Percentiles rank a stretch among this genome's conserved stretches.
These are phyloP conservation scores for Beauveria sp. DNA, from an alignment of 2,329 filamentous ascomycete species.

Conservation along the genomic window DNA sequence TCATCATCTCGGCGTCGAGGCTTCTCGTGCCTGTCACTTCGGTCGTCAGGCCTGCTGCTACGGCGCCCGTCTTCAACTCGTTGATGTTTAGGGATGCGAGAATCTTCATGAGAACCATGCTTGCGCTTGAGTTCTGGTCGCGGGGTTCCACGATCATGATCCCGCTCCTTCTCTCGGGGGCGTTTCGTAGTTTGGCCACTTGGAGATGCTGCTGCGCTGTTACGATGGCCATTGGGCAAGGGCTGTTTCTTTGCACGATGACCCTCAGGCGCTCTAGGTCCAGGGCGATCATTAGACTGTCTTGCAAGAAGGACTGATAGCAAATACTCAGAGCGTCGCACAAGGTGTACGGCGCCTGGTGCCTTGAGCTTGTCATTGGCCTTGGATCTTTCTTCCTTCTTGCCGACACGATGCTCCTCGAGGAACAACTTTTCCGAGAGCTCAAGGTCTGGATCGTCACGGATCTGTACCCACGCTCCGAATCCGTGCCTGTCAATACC, in stretches of 20 bases:
- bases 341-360: slow-evolving; percentile 93
- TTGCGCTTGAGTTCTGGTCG: slow-evolving; percentile 54
- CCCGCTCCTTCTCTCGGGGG: slow-evolving; percentile 40
- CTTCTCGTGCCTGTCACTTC: slow-evolving; percentile 28
- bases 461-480: slow-evolving; percentile 89
- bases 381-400: slow-evolving; percentile 85
- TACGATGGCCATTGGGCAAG: slow-evolving; percentile 52
- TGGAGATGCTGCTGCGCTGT: slow-evolving; percentile 63
- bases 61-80: slow-evolving; percentile 34
- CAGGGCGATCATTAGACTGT: slow-evolving; percentile 67
- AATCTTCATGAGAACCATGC: slow-evolving; percentile 43
- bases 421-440: slow-evolving; percentile 90
- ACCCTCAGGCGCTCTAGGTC: slow-evolving; percentile 77
- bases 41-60: slow-evolving; percentile 28
- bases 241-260: slow-evolving; percentile 80
- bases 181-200: slow-evolving; percentile 44
- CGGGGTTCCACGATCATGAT: slow-evolving; percentile 44
- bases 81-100: slow-evolving; percentile 35
- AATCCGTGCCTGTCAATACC: slow-evolving; percentile 92
- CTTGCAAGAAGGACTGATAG: slow-evolving; percentile 87
- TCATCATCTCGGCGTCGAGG: slow-evolving; percentile 24
- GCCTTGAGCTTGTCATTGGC: slow-evolving; percentile 75
- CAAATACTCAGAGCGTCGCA: slow-evolving; percentile 89
- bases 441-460: slow-evolving; percentile 80
- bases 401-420: slow-evolving; percentile 96